Evolutionary conservation across 805 yeast genomes (phyloP).

Genomic region (Nakazawaea wickerhamii): DNA sequence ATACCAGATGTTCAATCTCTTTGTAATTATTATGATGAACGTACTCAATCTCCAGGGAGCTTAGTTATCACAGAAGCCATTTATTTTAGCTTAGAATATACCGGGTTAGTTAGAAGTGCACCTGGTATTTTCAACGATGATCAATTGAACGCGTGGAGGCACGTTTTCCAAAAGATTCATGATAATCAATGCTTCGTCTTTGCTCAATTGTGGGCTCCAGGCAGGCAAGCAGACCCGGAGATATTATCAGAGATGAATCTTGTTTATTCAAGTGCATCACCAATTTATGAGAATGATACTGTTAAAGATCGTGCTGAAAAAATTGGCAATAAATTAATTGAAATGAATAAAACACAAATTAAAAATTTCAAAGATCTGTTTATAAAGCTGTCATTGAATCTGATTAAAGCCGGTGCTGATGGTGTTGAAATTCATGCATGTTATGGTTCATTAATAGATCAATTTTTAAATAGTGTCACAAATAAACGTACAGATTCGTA

Average conservation of each 20-base stretch:
- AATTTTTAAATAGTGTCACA: conserved; percentile 23
- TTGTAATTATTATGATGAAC: conserved; percentile 45
- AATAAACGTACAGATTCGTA: conserved; percentile 28
- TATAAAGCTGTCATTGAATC: conserved; percentile 24
- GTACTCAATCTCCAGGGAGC: conserved; percentile 53
- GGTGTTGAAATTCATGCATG: conserved; percentile 60
- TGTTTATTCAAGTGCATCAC: conserved; percentile 38
- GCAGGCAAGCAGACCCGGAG: conserved; percentile 29
- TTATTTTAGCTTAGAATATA: conserved; percentile 16
- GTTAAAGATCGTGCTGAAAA: conserved; percentile 5
- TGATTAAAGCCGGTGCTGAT: conserved; percentile 40
- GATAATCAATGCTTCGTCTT: conserved; percentile 37
- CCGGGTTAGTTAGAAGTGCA: conserved; percentile 32
- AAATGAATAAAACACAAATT: conserved; percentile 36
- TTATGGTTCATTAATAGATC: conserved; percentile 26
- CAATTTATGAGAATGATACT: conserved; percentile 22
- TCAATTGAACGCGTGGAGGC: conserved; percentile 38
- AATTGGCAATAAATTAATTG: conserved; percentile 19
- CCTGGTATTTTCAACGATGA: conserved; percentile 43
- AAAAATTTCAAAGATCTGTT: conserved; percentile 21
- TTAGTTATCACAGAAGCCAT: conserved; percentile 32
- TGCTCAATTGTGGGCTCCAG: conserved; percentile 42
- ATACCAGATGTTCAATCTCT: conserved; percentile 39
- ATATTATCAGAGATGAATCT: conserved; percentile 27
- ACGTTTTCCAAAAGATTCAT: conserved; percentile 36